phyloP scores from a whole-genome alignment of 495 filamentous ascomycete species.

The Talaromyces borbonicus region DNA sequence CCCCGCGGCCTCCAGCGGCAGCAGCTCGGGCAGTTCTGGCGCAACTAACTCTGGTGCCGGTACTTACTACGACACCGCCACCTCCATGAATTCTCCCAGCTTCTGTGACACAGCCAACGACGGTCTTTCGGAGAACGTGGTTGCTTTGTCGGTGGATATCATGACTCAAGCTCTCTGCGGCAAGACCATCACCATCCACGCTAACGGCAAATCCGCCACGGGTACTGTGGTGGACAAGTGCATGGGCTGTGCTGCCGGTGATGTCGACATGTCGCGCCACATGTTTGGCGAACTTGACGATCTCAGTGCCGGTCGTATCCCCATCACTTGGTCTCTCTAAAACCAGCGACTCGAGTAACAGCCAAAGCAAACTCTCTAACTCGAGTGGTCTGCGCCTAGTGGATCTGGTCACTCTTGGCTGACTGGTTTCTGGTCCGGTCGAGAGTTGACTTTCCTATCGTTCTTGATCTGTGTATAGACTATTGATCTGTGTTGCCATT shows the following conservation, averaged over 20 bases:
- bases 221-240: slow-evolving; percentile 67
- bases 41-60: slow-evolving; percentile 29
- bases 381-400: no score
- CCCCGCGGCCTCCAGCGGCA: slow-evolving; percentile 10
- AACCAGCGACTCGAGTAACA: no score
- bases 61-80: slow-evolving; percentile 40
- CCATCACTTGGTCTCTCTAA: slow-evolving; percentile 8
- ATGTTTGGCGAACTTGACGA: slow-evolving; percentile 29
- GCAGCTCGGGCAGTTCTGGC: slow-evolving; percentile 21
- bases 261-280: slow-evolving; percentile 37
- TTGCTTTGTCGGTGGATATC: slow-evolving; percentile 38
- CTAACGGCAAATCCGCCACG: slow-evolving; percentile 42
- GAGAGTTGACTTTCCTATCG: not conserved
- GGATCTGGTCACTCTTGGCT: no score
- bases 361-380: no score
- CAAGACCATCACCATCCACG: slow-evolving; percentile 51
- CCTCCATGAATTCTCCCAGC: slow-evolving; percentile 25
- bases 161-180: slow-evolving; percentile 58
- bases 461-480: slow-evolving; percentile 6
- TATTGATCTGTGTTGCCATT: slow-evolving; percentile 8
- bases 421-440: no score
- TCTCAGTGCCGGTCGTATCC: slow-evolving; percentile 21
- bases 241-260: slow-evolving; percentile 47
- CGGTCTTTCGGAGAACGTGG: slow-evolving; percentile 28
- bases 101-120: slow-evolving; percentile 37